Conservation (phyloP, 768 basidiomycete genomes). For the Collybia sp. region DNA sequence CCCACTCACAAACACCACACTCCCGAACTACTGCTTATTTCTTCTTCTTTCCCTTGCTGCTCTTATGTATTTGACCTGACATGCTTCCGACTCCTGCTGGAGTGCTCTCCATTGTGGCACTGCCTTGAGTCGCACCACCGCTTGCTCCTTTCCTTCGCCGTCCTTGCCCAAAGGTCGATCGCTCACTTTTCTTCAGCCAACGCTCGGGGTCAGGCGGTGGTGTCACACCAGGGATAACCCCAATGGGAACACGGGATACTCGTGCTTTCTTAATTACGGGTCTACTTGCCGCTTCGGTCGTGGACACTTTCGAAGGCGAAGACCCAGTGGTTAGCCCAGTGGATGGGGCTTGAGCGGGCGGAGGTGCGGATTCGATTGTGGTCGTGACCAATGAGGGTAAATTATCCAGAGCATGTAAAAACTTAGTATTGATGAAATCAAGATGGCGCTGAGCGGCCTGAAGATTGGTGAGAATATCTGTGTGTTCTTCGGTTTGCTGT, state of each 20-base stretch:
- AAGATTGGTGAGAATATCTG: slow-evolving; percentile 84
- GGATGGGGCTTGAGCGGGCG: slow-evolving; percentile 41
- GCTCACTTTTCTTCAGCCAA: slow-evolving; percentile 85
- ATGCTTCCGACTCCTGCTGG: slow-evolving; percentile 17
- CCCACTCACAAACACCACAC: not conserved
- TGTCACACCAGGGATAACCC: slow-evolving; percentile 75
- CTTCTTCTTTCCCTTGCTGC: slow-evolving; percentile 64
- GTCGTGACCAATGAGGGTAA: slow-evolving; percentile 48
- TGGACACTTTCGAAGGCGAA: slow-evolving; percentile 16
- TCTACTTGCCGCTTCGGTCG: slow-evolving; percentile 27
- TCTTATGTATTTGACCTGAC: slow-evolving; percentile 30
- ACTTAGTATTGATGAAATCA: slow-evolving; percentile 76
- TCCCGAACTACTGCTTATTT: slow-evolving; percentile 45
- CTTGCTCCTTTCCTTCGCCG: slow-evolving; percentile 44
- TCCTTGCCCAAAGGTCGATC: slow-evolving; percentile 52
- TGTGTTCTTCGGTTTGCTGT: slow-evolving; percentile 82
- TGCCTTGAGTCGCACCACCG: slow-evolving; percentile 69
- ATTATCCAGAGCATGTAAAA: slow-evolving; percentile 56
- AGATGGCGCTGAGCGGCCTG: slow-evolving; percentile 77
- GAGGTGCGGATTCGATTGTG: slow-evolving; percentile 57
- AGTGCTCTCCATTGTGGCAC: slow-evolving; percentile 32
- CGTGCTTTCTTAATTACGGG: slow-evolving; percentile 44
- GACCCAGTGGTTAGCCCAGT: slow-evolving; percentile 22
- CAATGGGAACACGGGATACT: slow-evolving; percentile 64
- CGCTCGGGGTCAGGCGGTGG: slow-evolving; percentile 83